Percentiles rank a stretch among this genome's conserved stretches.
phyloP scores from a whole-genome alignment of 257 asterid genomes.

The Solanum etuberosum region DNA sequence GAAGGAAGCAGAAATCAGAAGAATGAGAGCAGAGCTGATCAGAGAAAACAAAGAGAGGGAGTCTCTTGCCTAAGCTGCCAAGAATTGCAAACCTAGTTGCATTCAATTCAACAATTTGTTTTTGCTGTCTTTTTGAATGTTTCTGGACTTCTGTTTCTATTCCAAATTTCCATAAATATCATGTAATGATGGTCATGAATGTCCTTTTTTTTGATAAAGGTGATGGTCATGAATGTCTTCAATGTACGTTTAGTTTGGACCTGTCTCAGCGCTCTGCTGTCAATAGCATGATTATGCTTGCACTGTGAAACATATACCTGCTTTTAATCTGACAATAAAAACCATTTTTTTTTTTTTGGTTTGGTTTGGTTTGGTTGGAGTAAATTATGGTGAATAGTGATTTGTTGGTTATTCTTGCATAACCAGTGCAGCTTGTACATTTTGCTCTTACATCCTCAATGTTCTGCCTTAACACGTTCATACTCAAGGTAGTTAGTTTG shows the following conservation, averaged over 20 bases:
- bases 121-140: neutral
- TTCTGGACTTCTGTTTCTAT: slow-evolving; percentile 3
- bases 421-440: neutral
- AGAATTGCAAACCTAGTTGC: neutral
- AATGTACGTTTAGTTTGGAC: slow-evolving; percentile 6
- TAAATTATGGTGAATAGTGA: neutral
- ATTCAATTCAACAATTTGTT: slow-evolving; percentile 2
- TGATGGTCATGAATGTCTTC: slow-evolving; percentile 7
- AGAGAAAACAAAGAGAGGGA: slow-evolving; percentile 39
- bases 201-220: too few relatives aligned
- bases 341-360: neutral
- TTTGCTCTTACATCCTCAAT: neutral
- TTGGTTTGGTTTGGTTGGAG: neutral
- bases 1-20: slow-evolving; percentile 53
- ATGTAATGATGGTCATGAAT: slow-evolving; percentile 1
- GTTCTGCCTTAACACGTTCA: too few relatives aligned
- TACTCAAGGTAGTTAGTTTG: neutral
- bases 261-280: neutral
- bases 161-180: slow-evolving; percentile 5
- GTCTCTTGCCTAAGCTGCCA: slow-evolving; percentile 35
- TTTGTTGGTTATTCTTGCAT: neutral
- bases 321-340: slow-evolving; percentile 15
- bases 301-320: neutral
- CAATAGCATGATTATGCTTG: slow-evolving; percentile 2
- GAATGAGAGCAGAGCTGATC: slow-evolving; percentile 43